These are phyloP conservation scores for Litsea cubeba DNA, from an alignment of 164 flowering plant genomes.

Conservation along the genomic window DNA sequence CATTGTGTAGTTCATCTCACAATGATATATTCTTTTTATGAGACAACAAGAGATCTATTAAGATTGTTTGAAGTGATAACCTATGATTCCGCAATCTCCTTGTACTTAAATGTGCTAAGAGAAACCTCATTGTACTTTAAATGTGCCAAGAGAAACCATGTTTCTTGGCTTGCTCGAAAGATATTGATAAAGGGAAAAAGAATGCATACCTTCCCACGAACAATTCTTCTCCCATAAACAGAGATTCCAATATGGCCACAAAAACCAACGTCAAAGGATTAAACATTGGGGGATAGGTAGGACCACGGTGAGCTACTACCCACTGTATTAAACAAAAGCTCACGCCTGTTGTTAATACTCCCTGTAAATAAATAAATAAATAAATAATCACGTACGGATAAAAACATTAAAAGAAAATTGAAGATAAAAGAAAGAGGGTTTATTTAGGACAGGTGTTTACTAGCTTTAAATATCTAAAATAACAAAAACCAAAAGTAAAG, in stretches of 20 bases:
- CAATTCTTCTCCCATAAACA: conserved; percentile 29
- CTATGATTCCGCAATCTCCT: not conserved
- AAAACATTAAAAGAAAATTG: not conserved
- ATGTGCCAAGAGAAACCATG: not conserved
- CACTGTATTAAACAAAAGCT: conserved; percentile 29
- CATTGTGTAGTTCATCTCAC: not conserved
- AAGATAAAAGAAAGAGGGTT: too few species aligned
- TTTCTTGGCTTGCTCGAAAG: not conserved
- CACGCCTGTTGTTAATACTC: conserved; percentile 44
- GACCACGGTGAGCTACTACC: conserved; percentile 27
- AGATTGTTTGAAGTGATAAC: not conserved
- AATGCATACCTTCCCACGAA: conserved; percentile 25
- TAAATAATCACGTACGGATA: not conserved
- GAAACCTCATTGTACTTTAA: not conserved
- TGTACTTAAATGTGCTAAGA: not conserved
- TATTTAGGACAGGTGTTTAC: too few species aligned
- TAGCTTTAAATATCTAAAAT: too few species aligned
- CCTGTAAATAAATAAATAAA: conserved; percentile 27
- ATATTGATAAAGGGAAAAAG: not conserved
- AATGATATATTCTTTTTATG: not conserved
- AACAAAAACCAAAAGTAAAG: too few species aligned
- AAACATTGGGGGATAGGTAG: conserved; percentile 41
- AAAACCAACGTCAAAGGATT: conserved; percentile 31
- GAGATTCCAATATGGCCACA: conserved; percentile 28
- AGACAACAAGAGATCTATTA: too few species aligned